Evolutionary conservation across 345 rosid genomes (phyloP), one percentile per base, ranked within the genome.

Genomic region (Sisymbrium altissimum): DNA sequence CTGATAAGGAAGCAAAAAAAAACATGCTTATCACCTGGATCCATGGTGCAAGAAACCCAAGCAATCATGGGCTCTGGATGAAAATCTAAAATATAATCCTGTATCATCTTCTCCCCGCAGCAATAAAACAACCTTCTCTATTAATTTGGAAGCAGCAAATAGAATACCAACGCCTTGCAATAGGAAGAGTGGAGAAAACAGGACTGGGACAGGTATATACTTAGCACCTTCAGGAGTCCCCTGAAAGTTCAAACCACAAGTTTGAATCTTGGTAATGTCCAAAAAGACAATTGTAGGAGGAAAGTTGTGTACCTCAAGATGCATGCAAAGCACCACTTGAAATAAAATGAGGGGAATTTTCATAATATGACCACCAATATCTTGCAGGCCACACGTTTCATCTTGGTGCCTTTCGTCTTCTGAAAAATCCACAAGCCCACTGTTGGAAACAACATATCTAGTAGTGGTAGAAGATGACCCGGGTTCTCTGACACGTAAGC

Each of bases 281-380:
- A 80, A 38, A 56, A 49, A 17, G 68, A 43, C 4, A 10, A 35
- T 18, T 57, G 25, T 40, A 67, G 23, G 64, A 50, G 55, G 12
- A 52, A 23, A 52, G 71, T 70, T 18, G 27, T 40, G 60, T 73
- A 95, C 99, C 99, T 86, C 93, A 81, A 95, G 80, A 69, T 65
- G 84, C 99, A 95, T 92, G 80, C 96, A 95, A 52, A 95, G 97
- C 70, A 92, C 85, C 66, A 92, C 85, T 78, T 95, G 98, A 72
- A 92, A 95, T 68, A 82, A 85, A 75, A 94, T 79, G 58, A 95
- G 30, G 13, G 98, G 97, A 78, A 95, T 69, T 81, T 95, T 95
- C 89, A 95, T 85, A 30, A 95, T 71, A 78, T 95, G 97, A 68
- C 98, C 99, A 55, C 99, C 99, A 81, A 95, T 84, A 64, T 92